Base-by-base conservation (phyloP, 1,139 yeast genomes). In the Keqinozyma sinolaborantium region DNA sequence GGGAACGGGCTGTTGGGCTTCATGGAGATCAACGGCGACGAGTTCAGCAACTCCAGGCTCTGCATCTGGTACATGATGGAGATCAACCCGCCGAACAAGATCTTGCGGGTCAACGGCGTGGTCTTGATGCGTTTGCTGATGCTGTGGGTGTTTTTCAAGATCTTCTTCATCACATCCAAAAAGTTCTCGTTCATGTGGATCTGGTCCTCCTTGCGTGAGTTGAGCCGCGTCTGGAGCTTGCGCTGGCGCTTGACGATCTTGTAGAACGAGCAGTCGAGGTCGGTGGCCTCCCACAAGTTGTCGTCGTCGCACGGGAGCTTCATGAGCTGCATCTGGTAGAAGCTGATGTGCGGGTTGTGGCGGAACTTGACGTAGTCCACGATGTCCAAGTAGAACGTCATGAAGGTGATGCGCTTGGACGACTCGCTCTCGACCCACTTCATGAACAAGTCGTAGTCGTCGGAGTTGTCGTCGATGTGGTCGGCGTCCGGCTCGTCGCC, bases 371-470 rank as follows among this genome's bases (percentile, higher is more conserved):
- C 73, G 20, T 87, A 83, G 57, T 86, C 95, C 14, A 81, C 73
- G 2, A 82, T 79, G 55, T 86, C 95, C 48, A 83, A 64, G 47
- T 82, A 82, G 51, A 86, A 86, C 5, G 94, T 87, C 79, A 83
- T 77, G 37, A 81, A 75, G 0, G 94, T 86, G 1, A 83, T 73
- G 33, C 95, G 62, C 52, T 85, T 86, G 65, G 84, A 68, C 30
- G 82, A 77, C 53, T 86, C 95, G 26, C 78, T 75, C 34, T 83
- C 86, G 11, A 84, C 81, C 94, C 95, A 85, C 40, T 77, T 70
- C 6, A 38, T 43, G 40, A 64, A 68, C 20, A 67, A 47, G 20
- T 51, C 62, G 10, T 35, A 35, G 32, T 64, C 70, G 30, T 36
- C 42, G 23, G 38, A 34, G 14, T 36, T 32, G 5, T 44, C 36